Evolutionary conservation across 306 rosid genomes (phyloP).

Genomic region (Malus sieversii): DNA sequence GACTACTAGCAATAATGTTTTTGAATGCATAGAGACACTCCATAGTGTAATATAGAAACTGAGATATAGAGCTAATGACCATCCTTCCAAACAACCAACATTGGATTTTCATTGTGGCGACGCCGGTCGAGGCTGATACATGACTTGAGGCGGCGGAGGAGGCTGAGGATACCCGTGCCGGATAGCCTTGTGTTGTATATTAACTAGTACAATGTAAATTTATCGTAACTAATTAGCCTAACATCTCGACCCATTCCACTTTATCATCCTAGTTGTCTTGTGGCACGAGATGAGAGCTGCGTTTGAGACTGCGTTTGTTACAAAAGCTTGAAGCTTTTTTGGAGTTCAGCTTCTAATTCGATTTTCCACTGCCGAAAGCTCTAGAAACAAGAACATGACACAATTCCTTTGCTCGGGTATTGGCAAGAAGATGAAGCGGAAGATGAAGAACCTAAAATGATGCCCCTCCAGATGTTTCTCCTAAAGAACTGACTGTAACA

Average conservation of each 20-base stretch:
- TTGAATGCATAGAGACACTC: neutral
- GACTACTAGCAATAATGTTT: no score
- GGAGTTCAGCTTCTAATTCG: no score
- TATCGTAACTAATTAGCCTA: no score
- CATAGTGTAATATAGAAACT: neutral
- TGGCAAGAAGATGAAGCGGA: constrained; percentile 12
- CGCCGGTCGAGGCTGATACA: neutral
- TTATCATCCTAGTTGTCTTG: no score
- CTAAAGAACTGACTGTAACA: neutral
- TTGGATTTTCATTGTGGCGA: neutral
- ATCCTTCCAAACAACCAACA: neutral
- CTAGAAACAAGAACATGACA: neutral
- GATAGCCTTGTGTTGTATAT: neutral
- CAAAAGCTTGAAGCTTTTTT: no score
- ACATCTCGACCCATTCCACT: no score
- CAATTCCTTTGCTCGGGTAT: constrained; percentile 11
- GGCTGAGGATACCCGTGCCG: neutral
- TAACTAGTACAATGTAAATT: no score
- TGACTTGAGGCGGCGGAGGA: neutral
- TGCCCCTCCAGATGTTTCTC: neutral
- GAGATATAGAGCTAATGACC: neutral
- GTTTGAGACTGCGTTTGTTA: no score
- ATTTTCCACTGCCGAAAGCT: no score
- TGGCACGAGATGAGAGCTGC: no score
- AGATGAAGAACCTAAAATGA: neutral